Evolutionary conservation across 2,329 filamentous ascomycete genomes (phyloP).

Genomic region (Ascomycota sp.): DNA sequence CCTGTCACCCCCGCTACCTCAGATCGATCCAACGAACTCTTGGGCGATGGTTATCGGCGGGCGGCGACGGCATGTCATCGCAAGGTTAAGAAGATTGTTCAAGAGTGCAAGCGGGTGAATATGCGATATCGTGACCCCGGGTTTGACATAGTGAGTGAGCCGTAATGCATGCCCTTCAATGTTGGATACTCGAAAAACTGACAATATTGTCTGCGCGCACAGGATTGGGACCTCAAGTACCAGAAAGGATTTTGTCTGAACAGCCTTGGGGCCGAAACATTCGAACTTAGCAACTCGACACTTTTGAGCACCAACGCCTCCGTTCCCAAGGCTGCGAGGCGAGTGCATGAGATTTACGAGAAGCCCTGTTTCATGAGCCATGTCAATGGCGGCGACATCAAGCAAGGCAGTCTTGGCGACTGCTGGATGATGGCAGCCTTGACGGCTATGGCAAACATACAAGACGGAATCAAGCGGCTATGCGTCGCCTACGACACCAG

Average conservation of each 20-base stretch:
- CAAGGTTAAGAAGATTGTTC: conserved; percentile 39
- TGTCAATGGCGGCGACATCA: conserved; percentile 51
- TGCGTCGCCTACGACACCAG: conserved; percentile 56
- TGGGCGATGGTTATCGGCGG: conserved; percentile 39
- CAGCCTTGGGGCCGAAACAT: conserved; percentile 27
- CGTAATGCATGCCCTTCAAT: not conserved
- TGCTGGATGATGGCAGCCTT: conserved; percentile 70
- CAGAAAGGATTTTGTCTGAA: conserved; percentile 36
- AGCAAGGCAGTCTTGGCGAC: conserved; percentile 59
- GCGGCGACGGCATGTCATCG: conserved; percentile 42
- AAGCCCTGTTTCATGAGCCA: conserved; percentile 47
- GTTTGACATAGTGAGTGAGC: conserved; percentile 32
- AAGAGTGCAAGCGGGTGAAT: conserved; percentile 52
- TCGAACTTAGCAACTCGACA: conserved; percentile 25
- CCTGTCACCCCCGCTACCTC: conserved; percentile 29
- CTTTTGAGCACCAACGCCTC: conserved; percentile 24
- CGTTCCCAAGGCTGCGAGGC: conserved; percentile 55
- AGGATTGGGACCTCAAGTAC: conserved; percentile 51
- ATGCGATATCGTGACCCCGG: conserved; percentile 56
- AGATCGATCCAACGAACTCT: conserved; percentile 36
- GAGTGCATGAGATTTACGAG: conserved; percentile 55
- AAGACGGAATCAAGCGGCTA: conserved; percentile 47
- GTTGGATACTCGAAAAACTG: conserved; percentile 1
- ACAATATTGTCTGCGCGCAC: conserved; percentile 2
- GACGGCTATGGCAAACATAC: conserved; percentile 55